Conservation (phyloP, 352 stramenopile genomes). For the Saprolegnia parasitica region DNA sequence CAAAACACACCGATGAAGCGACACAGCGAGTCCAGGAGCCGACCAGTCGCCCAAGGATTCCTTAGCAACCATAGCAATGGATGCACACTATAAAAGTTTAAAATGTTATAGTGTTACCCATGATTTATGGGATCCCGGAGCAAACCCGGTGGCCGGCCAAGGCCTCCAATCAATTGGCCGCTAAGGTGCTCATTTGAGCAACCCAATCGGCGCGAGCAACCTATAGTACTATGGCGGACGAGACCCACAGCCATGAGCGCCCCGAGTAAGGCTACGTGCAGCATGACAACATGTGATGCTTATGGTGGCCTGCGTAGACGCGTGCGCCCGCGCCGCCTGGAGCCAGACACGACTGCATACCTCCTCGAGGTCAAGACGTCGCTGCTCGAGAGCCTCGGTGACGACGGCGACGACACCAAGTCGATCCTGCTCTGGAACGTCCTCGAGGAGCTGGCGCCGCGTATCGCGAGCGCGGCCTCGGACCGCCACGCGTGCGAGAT, state of each 20-base stretch:
- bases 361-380: conserved; percentile 79
- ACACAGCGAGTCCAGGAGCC: too few relatives aligned
- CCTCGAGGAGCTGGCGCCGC: conserved; percentile 68
- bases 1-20: too few relatives aligned
- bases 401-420: conserved; percentile 49
- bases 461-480: conserved; percentile 62
- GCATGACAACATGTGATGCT: too few relatives aligned
- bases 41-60: too few relatives aligned
- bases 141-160: neutral
- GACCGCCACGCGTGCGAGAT: conserved; percentile 69
- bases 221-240: neutral
- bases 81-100: too few relatives aligned
- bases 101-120: neutral
- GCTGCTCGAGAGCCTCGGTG: conserved; percentile 42
- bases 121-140: neutral
- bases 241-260: neutral
- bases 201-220: neutral
- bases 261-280: neutral
- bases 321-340: conserved; percentile 62
- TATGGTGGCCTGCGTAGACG: conserved; percentile 36
- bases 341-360: conserved; percentile 76
- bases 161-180: neutral
- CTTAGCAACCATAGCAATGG: too few relatives aligned
- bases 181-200: neutral
- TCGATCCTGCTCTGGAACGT: conserved; percentile 76